Base-by-base conservation (phyloP, 1,284 basidiomycete species). In the Ustilago trichophora region DNA sequence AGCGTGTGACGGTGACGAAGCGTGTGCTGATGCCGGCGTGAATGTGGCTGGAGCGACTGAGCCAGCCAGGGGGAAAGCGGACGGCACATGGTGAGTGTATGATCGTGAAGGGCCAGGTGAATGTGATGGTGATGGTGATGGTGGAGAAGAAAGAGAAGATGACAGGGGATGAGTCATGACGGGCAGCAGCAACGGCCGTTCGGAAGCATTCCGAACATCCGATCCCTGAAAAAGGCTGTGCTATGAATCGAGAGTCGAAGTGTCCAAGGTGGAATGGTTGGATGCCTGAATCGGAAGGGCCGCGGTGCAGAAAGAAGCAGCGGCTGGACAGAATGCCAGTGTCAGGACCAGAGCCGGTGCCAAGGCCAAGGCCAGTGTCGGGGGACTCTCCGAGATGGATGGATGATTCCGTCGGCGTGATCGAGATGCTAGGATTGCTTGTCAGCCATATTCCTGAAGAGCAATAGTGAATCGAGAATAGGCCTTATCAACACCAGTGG, bases 91-190 rank as follows among this genome's bases (percentile, higher is more conserved):
- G n/a, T n/a, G n/a, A n/a, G n/a, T n/a, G n/a, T n/a, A n/a, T n/a
- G n/a, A n/a, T n/a, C n/a, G n/a, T n/a, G n/a, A n/a, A n/a, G n/a
- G n/a, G n/a, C n/a, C n/a, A n/a, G n/a, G n/a, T n/a, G n/a, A n/a
- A n/a, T n/a, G n/a, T 26, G 34, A 31, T 13, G 33, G 25, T 27
- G 34, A 24, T 18, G 33, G 29, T 16, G n/a, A 26, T 13, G 24
- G 6, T 29, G 45, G n/a, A 27, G 24, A 40, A 19, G 43, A 52
- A 5, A 41, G 53, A 8, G 48, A 50, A 4, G 56, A 31, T 12
- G 56, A 47, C 15, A 37, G 42, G 19, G 53, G 41, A 29, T 41
- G 44, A 48, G 40, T 56, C 60, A 64, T 64, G 40, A 25, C 45
- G 49, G 46, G 31, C 45, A 57, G 34, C 13, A 41, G 26, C 33